A percentile compares a stretch with the other conserved stretches of the same genome.
These are phyloP conservation scores for Coemansia sp. DNA, from an alignment of 192 early-diverging fungal genomes.

Conservation along the genomic window DNA sequence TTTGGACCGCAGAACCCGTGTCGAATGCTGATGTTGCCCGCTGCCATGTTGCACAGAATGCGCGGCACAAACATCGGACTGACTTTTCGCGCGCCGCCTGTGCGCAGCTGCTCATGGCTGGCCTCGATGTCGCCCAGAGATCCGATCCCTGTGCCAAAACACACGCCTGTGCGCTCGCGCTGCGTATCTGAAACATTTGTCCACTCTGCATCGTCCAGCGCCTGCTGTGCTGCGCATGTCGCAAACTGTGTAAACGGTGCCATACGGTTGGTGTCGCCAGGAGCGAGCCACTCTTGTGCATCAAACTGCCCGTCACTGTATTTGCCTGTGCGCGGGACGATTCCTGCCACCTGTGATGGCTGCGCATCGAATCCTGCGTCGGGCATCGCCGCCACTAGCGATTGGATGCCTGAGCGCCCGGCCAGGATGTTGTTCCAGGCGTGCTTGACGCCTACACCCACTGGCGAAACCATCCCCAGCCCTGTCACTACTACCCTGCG, in stretches of 20 bases:
- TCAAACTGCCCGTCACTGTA: slow-evolving; percentile 64
- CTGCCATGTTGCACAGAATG: slow-evolving; percentile 93
- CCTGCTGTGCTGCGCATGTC: slow-evolving; percentile 77
- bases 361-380: slow-evolving; percentile 61
- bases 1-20: slow-evolving; percentile 87
- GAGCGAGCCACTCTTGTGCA: slow-evolving; percentile 69
- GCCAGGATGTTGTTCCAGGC: slow-evolving; percentile 75
- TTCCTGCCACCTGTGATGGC: slow-evolving; percentile 74
- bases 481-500: slow-evolving; percentile 92
- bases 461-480: slow-evolving; percentile 87
- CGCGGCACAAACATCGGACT: slow-evolving; percentile 89
- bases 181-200: slow-evolving; percentile 56
- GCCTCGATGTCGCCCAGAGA: slow-evolving; percentile 79
- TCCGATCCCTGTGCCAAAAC: slow-evolving; percentile 93
- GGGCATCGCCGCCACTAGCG: slow-evolving; percentile 37
- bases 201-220: slow-evolving; percentile 83
- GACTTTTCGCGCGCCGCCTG: slow-evolving; percentile 68
- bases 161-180: slow-evolving; percentile 77
- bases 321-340: slow-evolving; percentile 59
- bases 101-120: slow-evolving; percentile 54
- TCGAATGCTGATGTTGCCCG: slow-evolving; percentile 88
- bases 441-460: slow-evolving; percentile 71
- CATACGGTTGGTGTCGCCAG: slow-evolving; percentile 75
- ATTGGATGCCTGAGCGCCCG: slow-evolving; percentile 74
- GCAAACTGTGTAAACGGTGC: slow-evolving; percentile 88